A percentile compares a stretch with the other conserved stretches of the same genome.
Evolutionary conservation across 2,329 filamentous ascomycete genomes (phyloP).

Genomic region (Chalara sp.): DNA sequence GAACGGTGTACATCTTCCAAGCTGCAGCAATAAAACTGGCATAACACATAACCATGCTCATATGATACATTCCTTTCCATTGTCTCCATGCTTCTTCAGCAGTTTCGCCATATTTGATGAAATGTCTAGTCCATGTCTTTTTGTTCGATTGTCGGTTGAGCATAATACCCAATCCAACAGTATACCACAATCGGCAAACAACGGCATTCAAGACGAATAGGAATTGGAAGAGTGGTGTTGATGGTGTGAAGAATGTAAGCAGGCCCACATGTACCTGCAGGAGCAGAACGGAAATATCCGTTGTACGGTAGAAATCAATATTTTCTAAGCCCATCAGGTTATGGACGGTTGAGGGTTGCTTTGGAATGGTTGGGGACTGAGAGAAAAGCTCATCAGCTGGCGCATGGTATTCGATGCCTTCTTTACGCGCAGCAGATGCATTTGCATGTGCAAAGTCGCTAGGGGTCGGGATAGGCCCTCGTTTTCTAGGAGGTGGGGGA

Average conservation of each 20-base stretch:
- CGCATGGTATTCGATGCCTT: conserved; percentile 24
- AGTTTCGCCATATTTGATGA: conserved; percentile 91
- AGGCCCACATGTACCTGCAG: conserved; percentile 69
- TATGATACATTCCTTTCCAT: conserved; percentile 93
- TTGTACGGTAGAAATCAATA: conserved; percentile 80
- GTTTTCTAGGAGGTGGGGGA: conserved; percentile 66
- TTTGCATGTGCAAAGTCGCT: conserved; percentile 29
- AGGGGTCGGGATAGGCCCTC: conserved; percentile 25
- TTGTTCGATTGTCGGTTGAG: conserved; percentile 79
- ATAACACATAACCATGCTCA: conserved; percentile 88
- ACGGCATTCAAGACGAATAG: conserved; percentile 78
- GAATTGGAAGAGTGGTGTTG: conserved; percentile 66
- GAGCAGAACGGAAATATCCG: conserved; percentile 74
- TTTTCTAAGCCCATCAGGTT: conserved; percentile 78
- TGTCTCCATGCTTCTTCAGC: conserved; percentile 91
- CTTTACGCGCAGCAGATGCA: conserved; percentile 27
- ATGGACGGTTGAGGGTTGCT: conserved; percentile 64
- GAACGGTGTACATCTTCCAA: conserved; percentile 94
- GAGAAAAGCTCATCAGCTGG: neutral
- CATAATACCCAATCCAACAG: conserved; percentile 77
- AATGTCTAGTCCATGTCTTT: conserved; percentile 95
- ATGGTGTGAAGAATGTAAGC: conserved; percentile 70
- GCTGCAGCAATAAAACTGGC: conserved; percentile 82
- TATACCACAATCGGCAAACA: conserved; percentile 86
- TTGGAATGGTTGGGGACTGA: conserved; percentile 28